Base-by-base conservation (phyloP, 2,329 filamentous ascomycete genomes). In the Daldinia sp. region DNA sequence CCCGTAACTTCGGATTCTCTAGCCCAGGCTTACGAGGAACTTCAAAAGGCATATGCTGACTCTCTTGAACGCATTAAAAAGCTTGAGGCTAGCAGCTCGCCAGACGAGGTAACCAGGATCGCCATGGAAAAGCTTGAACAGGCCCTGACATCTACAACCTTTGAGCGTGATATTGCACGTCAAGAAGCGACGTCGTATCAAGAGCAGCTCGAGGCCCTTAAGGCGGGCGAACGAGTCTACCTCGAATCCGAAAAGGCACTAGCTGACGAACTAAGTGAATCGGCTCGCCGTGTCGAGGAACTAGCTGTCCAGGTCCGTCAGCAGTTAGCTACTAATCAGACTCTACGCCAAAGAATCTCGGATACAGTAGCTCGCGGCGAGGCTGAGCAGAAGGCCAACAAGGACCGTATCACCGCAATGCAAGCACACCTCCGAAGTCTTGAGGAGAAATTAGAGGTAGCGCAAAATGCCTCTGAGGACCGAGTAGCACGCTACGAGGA, bases 381-480 rank as follows among this genome's bases (percentile, higher is more conserved):
- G 75, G 86, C 87, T 35, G 93, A 96, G 74, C 94, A 97, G 78
- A 90, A 90, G 75, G 83, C 89, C 67, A 97, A 94, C 69, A 92
- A 92, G 13, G 86, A 89, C 59, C 92, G 93, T 75, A 97, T 99
- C 78, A 93, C 93, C 63, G 87, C 90, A 61, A 88, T 98, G 78
- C 94, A 98, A 78, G 87, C 87, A 69, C 91, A 90, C 65, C 90
- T 99, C 63, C 93, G 92, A 74, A 81, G 84, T 15, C 88, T 98
- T 57, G 96, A 98, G 78, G 94, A 98, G 68, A 89, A 91, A 74
- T 88, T 99, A 23, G 86, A 97, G 60, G 82, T 88, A 20, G 93
- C 95, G 1, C 95, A 98, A 79, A 90, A 93, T 63, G 88, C 92
- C 20, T 95, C 93, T 0, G 96, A 99, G 78, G 94, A 95, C 55